phyloP scores from a whole-genome alignment of 116 monocot genomes.

The Cymodocea nodosa region DNA sequence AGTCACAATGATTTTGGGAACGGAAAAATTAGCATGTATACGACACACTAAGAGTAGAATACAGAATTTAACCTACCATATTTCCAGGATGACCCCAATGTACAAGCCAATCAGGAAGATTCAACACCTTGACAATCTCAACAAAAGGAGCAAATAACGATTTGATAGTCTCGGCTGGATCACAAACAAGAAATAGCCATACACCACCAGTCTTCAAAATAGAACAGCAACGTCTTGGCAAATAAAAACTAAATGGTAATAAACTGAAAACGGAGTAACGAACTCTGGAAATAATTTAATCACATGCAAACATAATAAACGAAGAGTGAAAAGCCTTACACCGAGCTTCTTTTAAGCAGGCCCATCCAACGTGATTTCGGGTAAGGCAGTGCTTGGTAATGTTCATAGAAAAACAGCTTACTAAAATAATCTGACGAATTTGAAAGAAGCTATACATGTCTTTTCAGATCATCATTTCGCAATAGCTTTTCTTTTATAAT shows the following conservation, averaged over 20 bases:
- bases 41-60: neutral
- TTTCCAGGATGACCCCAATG: constrained; percentile 97
- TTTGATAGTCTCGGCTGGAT: constrained; percentile 40
- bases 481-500: no score
- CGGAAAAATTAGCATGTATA: neutral
- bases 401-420: no score
- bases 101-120: constrained; percentile 85
- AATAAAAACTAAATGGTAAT: neutral
- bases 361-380: no score
- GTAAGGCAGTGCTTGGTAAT: no score
- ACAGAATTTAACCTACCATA: constrained; percentile 40
- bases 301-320: neutral
- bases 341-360: no score
- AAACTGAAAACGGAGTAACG: neutral
- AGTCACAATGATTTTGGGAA: no score
- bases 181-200: neutral
- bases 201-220: neutral
- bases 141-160: constrained; percentile 66
- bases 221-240: neutral
- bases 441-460: no score
- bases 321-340: no score
- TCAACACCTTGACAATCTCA: constrained; percentile 67
- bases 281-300: neutral
- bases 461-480: no score
- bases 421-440: no score